Evolutionary conservation across 1,139 yeast genomes (phyloP).

Genomic region (Komagataea norvegica): DNA sequence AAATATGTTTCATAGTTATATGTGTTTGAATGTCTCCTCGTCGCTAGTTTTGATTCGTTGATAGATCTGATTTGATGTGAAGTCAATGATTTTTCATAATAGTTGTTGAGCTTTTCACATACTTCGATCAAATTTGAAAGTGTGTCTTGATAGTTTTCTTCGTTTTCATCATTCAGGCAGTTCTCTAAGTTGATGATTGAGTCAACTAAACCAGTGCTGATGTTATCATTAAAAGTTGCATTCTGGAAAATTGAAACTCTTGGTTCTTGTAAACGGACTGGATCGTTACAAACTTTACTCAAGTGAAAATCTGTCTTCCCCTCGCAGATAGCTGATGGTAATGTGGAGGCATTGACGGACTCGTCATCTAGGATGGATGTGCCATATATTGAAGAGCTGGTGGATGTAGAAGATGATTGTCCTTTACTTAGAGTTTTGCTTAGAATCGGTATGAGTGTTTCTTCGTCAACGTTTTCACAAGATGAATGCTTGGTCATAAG

Average conservation of each 20-base stretch:
- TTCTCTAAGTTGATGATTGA: conserved; percentile 6
- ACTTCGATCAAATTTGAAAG: conserved; percentile 18
- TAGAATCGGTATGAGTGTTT: conserved; percentile 1
- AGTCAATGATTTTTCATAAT: conserved; percentile 15
- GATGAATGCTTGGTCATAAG: neutral
- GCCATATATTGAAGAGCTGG: conserved; percentile 7
- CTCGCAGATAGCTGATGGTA: conserved; percentile 8
- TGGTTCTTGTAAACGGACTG: neutral
- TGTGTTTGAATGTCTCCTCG: conserved; percentile 32
- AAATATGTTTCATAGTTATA: conserved; percentile 62
- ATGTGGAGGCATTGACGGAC: conserved; percentile 6
- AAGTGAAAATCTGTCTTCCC: neutral
- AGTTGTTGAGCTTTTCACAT: conserved; percentile 18
- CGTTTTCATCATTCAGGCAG: neutral
- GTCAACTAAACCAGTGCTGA: conserved; percentile 4
- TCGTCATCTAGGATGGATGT: conserved; percentile 8
- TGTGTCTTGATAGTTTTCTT: conserved; percentile 1
- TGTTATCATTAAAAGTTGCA: conserved; percentile 1
- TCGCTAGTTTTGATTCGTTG: conserved; percentile 14
- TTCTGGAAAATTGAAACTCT: conserved; percentile 4
- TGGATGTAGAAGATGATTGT: conserved; percentile 7
- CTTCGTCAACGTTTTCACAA: conserved; percentile 1
- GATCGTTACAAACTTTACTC: neutral
- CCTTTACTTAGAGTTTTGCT: neutral
- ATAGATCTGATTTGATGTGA: conserved; percentile 16